phyloP scores from a whole-genome alignment of 495 filamentous ascomycete genomes.

The Venustampulla echinocandica region DNA sequence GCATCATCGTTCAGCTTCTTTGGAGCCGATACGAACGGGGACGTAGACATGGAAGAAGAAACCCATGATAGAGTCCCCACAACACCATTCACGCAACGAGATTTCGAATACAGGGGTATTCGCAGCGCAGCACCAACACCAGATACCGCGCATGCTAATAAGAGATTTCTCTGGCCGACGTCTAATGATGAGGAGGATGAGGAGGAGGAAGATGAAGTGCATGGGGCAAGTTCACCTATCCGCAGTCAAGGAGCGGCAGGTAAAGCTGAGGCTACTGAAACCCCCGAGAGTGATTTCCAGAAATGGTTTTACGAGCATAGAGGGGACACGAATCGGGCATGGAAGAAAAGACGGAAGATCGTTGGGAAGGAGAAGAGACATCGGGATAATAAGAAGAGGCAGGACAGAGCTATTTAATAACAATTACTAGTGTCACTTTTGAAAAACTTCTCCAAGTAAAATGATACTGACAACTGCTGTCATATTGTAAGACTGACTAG shows the following conservation, averaged over 20 bases:
- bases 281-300: constrained; percentile 57
- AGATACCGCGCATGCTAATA: constrained; percentile 72
- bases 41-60: constrained; percentile 41
- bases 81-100: constrained; percentile 71
- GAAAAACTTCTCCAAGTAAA: no score
- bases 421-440: no score
- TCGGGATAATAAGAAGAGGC: constrained; percentile 65
- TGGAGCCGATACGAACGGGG: constrained; percentile 36
- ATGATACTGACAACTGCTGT: no score
- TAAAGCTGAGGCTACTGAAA: constrained; percentile 23
- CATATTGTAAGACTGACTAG: no score
- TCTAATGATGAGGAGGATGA: constrained; percentile 29
- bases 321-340: constrained; percentile 80
- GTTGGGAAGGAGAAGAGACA: constrained; percentile 80
- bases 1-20: constrained; percentile 42
- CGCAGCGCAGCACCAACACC: constrained; percentile 90
- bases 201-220: constrained; percentile 31
- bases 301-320: constrained; percentile 91
- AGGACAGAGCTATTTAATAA: constrained; percentile 20
- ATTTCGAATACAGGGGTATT: constrained; percentile 61
- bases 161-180: constrained; percentile 40
- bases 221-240: constrained; percentile 26
- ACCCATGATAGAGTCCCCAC: constrained; percentile 46
- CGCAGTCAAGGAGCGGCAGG: constrained; percentile 17
- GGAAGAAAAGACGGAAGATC: constrained; percentile 78